These are phyloP conservation scores for Aquilaria yunnanensis DNA, from an alignment of 345 rosid species.

Conservation along the genomic window DNA sequence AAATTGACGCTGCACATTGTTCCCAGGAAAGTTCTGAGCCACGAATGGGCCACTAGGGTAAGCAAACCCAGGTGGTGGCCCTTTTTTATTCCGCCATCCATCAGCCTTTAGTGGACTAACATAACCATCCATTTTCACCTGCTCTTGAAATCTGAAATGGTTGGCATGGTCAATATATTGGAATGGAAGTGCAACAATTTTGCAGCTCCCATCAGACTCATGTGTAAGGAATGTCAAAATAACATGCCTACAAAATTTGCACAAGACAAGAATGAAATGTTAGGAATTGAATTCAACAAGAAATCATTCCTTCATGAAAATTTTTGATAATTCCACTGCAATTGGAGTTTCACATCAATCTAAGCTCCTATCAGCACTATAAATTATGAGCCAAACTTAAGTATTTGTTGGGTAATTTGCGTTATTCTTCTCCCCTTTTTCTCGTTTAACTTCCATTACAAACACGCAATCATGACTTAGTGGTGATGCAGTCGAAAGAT, in stretches of 20 bases:
- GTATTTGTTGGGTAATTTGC: no score
- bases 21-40: constrained; percentile 22
- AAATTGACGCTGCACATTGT: constrained; percentile 20
- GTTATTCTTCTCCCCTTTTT: no score
- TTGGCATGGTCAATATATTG: constrained; percentile 24
- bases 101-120: constrained; percentile 21
- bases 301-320: no score
- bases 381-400: no score
- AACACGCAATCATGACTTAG: no score
- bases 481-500: no score
- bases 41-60: constrained; percentile 13
- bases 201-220: constrained; percentile 29
- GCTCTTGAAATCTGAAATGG: constrained; percentile 18
- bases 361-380: no score
- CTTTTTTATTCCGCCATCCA: constrained; percentile 12
- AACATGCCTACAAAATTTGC: constrained; percentile 19
- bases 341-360: no score
- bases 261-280: background rate
- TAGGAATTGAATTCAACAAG: no score
- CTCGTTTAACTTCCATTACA: no score
- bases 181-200: constrained; percentile 27
- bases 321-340: no score
- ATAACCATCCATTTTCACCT: constrained; percentile 28
- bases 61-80: constrained; percentile 17
- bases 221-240: constrained; percentile 24